phyloP scores from a whole-genome alignment of 305 asterid genomes.

The Fraxinus latifolia region DNA sequence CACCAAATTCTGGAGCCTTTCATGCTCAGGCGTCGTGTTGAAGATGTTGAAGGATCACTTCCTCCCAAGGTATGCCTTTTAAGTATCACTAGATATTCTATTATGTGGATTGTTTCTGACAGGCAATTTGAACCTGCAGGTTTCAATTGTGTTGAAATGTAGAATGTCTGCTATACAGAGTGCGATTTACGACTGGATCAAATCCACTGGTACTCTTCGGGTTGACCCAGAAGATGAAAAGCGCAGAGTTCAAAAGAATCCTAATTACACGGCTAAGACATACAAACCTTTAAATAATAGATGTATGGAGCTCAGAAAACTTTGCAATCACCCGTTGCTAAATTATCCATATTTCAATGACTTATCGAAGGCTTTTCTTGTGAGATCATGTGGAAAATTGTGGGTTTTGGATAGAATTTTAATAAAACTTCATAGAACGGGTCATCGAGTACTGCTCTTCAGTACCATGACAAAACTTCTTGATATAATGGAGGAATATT shows the following conservation, averaged over 20 bases:
- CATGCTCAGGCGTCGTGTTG: slow-evolving; percentile 99
- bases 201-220: slow-evolving; percentile 91
- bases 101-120: slow-evolving; percentile 30
- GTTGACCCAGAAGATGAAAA: slow-evolving; percentile 97
- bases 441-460: slow-evolving; percentile 92
- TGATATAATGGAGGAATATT: slow-evolving; percentile 94
- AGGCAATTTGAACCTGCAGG: slow-evolving; percentile 51
- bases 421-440: slow-evolving; percentile 89
- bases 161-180: slow-evolving; percentile 98
- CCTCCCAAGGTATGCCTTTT: slow-evolving; percentile 84
- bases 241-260: slow-evolving; percentile 66
- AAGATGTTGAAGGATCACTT: slow-evolving; percentile 99
- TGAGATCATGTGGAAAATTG: slow-evolving; percentile 92
- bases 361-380: slow-evolving; percentile 89
- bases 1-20: slow-evolving; percentile 99
- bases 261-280: slow-evolving; percentile 76
- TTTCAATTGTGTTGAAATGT: slow-evolving; percentile 84
- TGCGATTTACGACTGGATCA: slow-evolving; percentile 93
- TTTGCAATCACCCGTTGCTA: slow-evolving; percentile 94
- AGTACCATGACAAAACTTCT: slow-evolving; percentile 99
- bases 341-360: slow-evolving; percentile 90
- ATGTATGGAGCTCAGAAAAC: slow-evolving; percentile 98
- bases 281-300: slow-evolving; percentile 81
- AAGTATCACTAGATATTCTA: slow-evolving; percentile 12
- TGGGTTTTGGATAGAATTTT: slow-evolving; percentile 92